Conservation (phyloP, 495 filamentous ascomycete species). For the Penicillium coprophilum region DNA sequence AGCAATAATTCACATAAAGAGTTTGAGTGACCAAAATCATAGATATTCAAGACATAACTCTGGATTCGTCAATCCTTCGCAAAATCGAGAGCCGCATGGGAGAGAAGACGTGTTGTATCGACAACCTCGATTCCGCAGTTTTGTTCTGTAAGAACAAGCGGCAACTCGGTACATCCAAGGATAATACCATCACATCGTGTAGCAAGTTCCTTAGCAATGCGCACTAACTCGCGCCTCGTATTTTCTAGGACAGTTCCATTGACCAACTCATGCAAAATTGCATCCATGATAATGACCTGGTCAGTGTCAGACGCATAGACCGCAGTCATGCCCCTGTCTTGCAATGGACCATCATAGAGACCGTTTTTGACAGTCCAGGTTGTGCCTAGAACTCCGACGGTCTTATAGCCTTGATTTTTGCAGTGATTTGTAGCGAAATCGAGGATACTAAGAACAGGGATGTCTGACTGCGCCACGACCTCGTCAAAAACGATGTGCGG, state of each 20-base stretch:
- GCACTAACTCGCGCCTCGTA: not conserved
- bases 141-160: conserved; percentile 10
- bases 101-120: conserved; percentile 9
- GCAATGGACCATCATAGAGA: conserved; percentile 10
- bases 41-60: not conserved
- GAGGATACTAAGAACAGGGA: conserved; percentile 13
- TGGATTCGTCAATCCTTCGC: conserved; percentile 4
- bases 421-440: conserved; percentile 8
- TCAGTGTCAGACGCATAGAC: conserved; percentile 10
- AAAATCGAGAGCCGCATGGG: conserved; percentile 11
- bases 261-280: conserved; percentile 3
- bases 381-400: conserved; percentile 9
- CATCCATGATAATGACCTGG: conserved; percentile 7
- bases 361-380: conserved; percentile 2
- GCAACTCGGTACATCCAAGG: conserved; percentile 12
- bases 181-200: conserved; percentile 11
- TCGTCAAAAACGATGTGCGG: conserved; percentile 6
- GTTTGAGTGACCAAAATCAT: not conserved
- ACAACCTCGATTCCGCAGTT: conserved; percentile 13
- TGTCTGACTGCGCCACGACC: not conserved
- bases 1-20: not conserved
- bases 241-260: conserved; percentile 4
- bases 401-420: conserved; percentile 5
- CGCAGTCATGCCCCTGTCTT: conserved; percentile 2
- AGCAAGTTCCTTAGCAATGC: conserved; percentile 9